Conservation (phyloP, 129 eudicot species). For the Glebionis coronaria region DNA sequence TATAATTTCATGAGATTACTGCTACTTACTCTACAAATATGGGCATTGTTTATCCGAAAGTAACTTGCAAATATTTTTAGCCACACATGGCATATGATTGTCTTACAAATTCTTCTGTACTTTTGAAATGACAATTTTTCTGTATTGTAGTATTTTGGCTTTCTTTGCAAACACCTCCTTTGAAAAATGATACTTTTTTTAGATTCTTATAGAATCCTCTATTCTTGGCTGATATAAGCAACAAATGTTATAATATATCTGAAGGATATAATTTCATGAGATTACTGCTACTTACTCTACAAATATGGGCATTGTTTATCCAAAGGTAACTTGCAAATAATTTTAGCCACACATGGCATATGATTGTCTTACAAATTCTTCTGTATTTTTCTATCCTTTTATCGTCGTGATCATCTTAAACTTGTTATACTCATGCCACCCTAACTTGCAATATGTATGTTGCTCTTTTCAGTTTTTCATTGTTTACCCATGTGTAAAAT, state of each 20-base stretch:
- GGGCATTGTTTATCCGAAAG: not conserved
- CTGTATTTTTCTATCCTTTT: not conserved
- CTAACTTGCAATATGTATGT: not conserved
- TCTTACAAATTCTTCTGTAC: conserved; percentile 1
- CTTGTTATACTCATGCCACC: too few species aligned
- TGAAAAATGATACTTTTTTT: too few species aligned
- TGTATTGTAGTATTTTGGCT: not conserved
- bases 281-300: not conserved
- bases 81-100: not conserved
- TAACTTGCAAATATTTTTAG: not conserved
- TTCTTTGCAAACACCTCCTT: not conserved
- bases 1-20: too few species aligned
- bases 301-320: not conserved
- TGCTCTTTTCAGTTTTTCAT: not conserved
- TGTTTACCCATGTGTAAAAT: too few species aligned
- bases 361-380: conserved; percentile 1
- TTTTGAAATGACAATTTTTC: conserved; percentile 9
- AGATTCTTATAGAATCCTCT: too few species aligned
- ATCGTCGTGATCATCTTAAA: too few species aligned
- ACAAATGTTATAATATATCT: conserved; percentile 1
- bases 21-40: not conserved
- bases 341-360: not conserved
- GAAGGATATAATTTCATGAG: too few species aligned
- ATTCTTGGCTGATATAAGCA: too few species aligned
- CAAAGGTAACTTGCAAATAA: not conserved